These are phyloP conservation scores for Piper longum DNA, from an alignment of 164 flowering plant species.

Conservation along the genomic window DNA sequence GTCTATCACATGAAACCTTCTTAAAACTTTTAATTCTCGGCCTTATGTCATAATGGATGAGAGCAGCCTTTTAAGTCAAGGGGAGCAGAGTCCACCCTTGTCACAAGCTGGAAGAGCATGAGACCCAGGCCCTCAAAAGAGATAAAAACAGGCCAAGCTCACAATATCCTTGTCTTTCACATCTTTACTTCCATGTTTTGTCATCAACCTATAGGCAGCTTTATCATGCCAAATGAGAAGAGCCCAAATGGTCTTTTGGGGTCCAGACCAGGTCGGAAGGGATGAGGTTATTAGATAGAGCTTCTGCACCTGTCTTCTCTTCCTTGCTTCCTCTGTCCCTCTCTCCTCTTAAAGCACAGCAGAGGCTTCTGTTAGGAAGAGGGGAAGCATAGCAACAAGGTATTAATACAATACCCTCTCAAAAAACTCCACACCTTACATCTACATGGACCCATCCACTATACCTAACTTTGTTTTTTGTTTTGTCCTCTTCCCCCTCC, in stretches of 20 bases:
- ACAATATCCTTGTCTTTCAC: constrained; percentile 7
- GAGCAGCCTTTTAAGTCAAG: too few species aligned
- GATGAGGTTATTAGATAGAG: constrained; percentile 19
- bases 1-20: constrained; percentile 18
- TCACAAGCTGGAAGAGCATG: constrained; percentile 12
- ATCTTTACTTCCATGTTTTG: constrained; percentile 20
- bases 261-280: constrained; percentile 13
- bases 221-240: constrained; percentile 18
- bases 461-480: too few species aligned
- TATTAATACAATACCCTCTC: too few species aligned
- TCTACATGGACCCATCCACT: too few species aligned
- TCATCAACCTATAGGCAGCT: constrained; percentile 21
- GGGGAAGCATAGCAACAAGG: background rate
- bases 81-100: constrained; percentile 16
- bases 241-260: constrained; percentile 24
- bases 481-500: background rate
- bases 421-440: too few species aligned
- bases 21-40: constrained; percentile 19
- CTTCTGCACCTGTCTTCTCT: constrained; percentile 5
- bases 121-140: constrained; percentile 17
- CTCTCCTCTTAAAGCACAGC: constrained; percentile 14
- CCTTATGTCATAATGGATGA: constrained; percentile 13
- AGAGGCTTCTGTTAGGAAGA: background rate
- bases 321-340: constrained; percentile 6
- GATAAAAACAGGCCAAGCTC: constrained; percentile 3